Evolutionary conservation across 2,329 filamentous ascomycete species (phyloP), one percentile per base, ranked within the genome.

Genomic region (Verticillium zaregamsianum): DNA sequence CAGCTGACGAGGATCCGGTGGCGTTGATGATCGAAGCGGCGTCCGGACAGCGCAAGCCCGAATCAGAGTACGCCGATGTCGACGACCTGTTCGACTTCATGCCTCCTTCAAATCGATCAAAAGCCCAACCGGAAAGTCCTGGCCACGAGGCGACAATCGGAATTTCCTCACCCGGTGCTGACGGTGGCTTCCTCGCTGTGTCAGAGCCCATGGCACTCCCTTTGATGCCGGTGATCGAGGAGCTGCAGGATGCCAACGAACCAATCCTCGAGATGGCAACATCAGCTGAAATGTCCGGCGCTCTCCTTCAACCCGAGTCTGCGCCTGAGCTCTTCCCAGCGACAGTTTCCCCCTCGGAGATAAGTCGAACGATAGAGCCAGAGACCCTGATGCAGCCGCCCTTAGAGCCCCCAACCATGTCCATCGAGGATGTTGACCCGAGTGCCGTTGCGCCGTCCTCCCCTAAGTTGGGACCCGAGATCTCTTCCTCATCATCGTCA

Each of bases 311-410:
- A 28, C 45, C 45, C 20, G 45, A 52, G 12, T 23, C 45, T 25
- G 45, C 2, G 23, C 45, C 45, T 4, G 45, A 52, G 20, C 17
- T 52, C 45, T 52, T 71, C 3, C 69, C 68, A n/a, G 64, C 67
- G 12, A 77, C 76, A 2, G 66, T 79, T 28, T 76, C 76, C n/a
- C 71, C 75, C 5, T 75, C 76, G 20, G 76, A 74, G 40, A 74
- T 79, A 15, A 75, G 69, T 49, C 71, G 69, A 40, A 69, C 69
- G 5, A 63, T 68, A 25, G 71, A 69, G 35, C 63, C 69, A 3
- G 66, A 65, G 5, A 68, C 63, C 15, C 57, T 63, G 17, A 67
- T 69, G 3, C 59, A 52, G 31, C 28, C 35, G 14, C 45, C 45
- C n/a, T 11, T 52, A 7, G 45, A 65, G 32, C 54, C 59, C 14